Base-by-base conservation (phyloP, 192 early-diverging fungal genomes). In the Powellomyces hirtus region DNA sequence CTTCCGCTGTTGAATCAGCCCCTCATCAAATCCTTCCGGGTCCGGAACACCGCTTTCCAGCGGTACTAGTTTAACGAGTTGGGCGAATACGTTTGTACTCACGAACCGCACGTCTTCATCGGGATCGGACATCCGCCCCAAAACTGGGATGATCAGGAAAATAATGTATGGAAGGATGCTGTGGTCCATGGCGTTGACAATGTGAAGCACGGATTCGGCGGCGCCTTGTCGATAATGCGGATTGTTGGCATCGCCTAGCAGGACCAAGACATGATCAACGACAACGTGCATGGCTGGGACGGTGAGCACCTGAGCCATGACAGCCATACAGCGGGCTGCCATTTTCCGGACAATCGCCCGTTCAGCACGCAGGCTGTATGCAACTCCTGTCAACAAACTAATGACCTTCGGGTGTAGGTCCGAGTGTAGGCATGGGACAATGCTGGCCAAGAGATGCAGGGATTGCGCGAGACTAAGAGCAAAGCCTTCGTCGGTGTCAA, bases 51-150 rank as follows among this genome's bases (percentile, higher is more conserved):
- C 97, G 6, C 89, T 84, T 73, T 99, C 97, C 40, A 99, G 81
- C 4, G 97, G 97, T 1, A 96, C 91, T 6, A 99, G 86, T 68
- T 94, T 94, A 62, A 99, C 92, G 44, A 99, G 78, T 57, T 92
- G 87, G 0, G 97, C 97, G 86, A 99, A 99, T 51, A 91, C 91
- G 65, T 92, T 92, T 22, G 97, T 98, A 61, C 85, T 89, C 1
- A 97, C 81, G 35, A 98, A 83, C 24, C 97, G 89, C 6, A 95
- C 91, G 31, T 84, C 79, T 66, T 96, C 94, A 57, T 99, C 88
- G 1, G 86, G 81, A 78, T 99, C 97, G 62, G 93, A 95, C 94
- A 99, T 99, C 10, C 95, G 89, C 31, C 93, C 92, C 20, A 99
- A 85, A 33, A 99, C 86, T 0, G 97, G 97, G 14, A 97, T 92